A percentile compares a stretch with the other conserved stretches of the same genome.
phyloP scores from a whole-genome alignment of 116 monocot genomes.

The Iris pallida region DNA sequence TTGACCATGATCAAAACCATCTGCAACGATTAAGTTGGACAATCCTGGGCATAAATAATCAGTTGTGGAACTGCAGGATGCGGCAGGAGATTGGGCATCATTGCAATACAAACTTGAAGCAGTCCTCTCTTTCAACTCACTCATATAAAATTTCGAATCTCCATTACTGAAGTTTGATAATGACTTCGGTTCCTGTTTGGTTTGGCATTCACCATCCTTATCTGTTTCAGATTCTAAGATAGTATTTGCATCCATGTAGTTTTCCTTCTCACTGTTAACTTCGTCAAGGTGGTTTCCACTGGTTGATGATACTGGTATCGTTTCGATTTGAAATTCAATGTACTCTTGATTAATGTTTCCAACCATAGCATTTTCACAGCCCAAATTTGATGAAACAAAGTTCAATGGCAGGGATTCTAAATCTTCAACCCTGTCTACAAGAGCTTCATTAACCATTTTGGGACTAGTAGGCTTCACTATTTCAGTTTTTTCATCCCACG shows the following conservation, averaged over 20 bases:
- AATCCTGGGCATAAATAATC: slow-evolving; percentile 8
- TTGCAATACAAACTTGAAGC: slow-evolving; percentile 10
- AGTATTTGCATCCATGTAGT: slow-evolving; percentile 62
- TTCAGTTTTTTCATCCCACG: slow-evolving; percentile 74
- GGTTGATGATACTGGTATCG: slow-evolving; percentile 20
- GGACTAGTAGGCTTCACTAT: slow-evolving; percentile 37
- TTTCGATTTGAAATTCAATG: slow-evolving; percentile 16
- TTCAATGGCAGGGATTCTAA: slow-evolving; percentile 15
- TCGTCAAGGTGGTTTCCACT: slow-evolving; percentile 38
- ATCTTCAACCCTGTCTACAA: slow-evolving; percentile 28
- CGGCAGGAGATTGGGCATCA: slow-evolving; percentile 20
- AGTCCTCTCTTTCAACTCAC: slow-evolving; percentile 2
- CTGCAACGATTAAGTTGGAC: slow-evolving; percentile 11
- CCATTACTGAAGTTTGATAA: background rate
- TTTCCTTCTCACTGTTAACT: slow-evolving; percentile 55
- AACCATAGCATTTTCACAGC: slow-evolving; percentile 11
- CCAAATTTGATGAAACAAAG: slow-evolving; percentile 20
- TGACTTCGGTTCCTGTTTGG: slow-evolving; percentile 2
- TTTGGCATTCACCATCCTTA: slow-evolving; percentile 49
- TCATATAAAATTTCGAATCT: background rate
- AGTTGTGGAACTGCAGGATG: slow-evolving; percentile 13
- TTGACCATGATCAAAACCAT: background rate
- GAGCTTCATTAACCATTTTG: slow-evolving; percentile 20
- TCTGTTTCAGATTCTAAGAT: slow-evolving; percentile 64
- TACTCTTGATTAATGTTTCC: slow-evolving; percentile 27